Conservation (phyloP, 2,329 filamentous ascomycete genomes). For the Penicillium frequentans region DNA sequence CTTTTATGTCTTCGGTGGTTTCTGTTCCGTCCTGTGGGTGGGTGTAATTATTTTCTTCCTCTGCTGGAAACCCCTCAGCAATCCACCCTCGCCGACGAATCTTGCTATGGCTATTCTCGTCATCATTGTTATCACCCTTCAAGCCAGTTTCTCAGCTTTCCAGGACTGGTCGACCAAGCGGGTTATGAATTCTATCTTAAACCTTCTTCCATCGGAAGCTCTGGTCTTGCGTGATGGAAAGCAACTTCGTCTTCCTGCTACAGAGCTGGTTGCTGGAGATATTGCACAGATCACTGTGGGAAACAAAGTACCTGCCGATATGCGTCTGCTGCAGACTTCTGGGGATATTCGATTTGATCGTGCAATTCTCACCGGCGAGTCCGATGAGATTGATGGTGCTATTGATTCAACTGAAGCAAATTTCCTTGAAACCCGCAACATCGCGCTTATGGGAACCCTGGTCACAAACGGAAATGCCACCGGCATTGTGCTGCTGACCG, state of each 20-base stretch:
- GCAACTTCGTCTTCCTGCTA: constrained; percentile 53
- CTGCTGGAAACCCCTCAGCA: constrained; percentile 72
- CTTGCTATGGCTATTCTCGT: constrained; percentile 72
- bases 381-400: constrained; percentile 64
- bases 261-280: constrained; percentile 73
- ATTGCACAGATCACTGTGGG: constrained; percentile 68
- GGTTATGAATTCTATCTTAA: constrained; percentile 78
- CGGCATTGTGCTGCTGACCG: constrained; percentile 71
- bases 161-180: constrained; percentile 75
- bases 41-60: constrained; percentile 73
- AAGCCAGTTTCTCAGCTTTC: constrained; percentile 68
- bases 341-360: constrained; percentile 73
- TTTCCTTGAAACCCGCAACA: constrained; percentile 75
- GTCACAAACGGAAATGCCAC: constrained; percentile 69
- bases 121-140: constrained; percentile 68
- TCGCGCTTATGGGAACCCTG: constrained; percentile 75
- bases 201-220: constrained; percentile 72
- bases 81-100: constrained; percentile 69
- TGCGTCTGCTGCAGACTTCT: constrained; percentile 68
- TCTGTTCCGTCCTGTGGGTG: constrained; percentile 70
- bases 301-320: constrained; percentile 73
- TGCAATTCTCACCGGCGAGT: constrained; percentile 72
- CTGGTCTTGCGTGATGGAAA: constrained; percentile 64
- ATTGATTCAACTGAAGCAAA: constrained; percentile 68
- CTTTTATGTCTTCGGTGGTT: constrained; percentile 75